Evolutionary conservation across 75 land plant species (phyloP).

Genomic region (Cryptomeria japonica): DNA sequence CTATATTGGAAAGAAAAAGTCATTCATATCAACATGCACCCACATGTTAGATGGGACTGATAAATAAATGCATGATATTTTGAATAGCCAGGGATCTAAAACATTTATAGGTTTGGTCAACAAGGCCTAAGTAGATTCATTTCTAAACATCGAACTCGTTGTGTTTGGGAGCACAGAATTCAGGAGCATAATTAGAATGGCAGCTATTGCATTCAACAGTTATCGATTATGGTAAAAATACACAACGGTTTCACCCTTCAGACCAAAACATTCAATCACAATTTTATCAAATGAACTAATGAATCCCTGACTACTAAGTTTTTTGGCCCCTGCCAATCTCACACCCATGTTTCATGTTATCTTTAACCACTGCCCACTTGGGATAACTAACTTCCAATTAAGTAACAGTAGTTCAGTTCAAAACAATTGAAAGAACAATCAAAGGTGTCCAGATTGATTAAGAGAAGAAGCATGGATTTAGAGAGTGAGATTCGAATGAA

Average conservation of each 20-base stretch:
- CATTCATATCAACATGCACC: too few species aligned
- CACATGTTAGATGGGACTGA: neutral
- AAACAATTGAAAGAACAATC: neutral
- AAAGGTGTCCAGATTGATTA: neutral
- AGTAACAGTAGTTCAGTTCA: neutral
- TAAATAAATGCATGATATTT: neutral
- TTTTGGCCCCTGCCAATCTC: neutral
- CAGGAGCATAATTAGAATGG: neutral
- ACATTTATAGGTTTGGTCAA: neutral
- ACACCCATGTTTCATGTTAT: neutral
- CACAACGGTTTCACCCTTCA: neutral
- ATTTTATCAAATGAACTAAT: neutral
- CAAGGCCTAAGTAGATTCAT: neutral
- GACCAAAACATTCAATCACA: neutral
- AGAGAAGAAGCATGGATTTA: neutral
- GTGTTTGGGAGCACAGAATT: neutral
- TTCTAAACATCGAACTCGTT: neutral
- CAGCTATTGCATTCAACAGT: neutral
- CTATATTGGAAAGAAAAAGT: too few species aligned
- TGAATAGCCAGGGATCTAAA: neutral
- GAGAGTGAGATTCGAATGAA: neutral
- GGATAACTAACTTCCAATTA: neutral
- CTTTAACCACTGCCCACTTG: neutral
- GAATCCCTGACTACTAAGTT: neutral
- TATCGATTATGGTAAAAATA: neutral